Evolutionary conservation across 176 grass and related monocot species (phyloP).

Genomic region (Tuctoria greenei): DNA sequence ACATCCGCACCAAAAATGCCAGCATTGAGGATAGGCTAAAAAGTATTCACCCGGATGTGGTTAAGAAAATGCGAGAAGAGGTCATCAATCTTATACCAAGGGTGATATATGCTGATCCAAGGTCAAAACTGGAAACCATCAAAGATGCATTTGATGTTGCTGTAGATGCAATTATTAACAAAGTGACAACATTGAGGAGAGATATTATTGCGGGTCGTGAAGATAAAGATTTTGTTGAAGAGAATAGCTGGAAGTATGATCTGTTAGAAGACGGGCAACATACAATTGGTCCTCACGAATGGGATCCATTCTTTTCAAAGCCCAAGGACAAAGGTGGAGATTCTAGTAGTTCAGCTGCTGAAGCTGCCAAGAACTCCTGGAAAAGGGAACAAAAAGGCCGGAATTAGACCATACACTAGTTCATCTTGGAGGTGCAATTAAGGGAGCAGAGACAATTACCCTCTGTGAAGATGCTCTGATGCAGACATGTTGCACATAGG

Average conservation of each 20-base stretch:
- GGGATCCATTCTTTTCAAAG: constrained; percentile 99
- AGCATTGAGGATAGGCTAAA: constrained; percentile 74
- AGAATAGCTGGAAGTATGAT: constrained; percentile 93
- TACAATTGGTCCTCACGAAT: constrained; percentile 69
- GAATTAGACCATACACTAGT: constrained; percentile 29
- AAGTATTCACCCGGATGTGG: constrained; percentile 52
- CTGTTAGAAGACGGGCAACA: constrained; percentile 69
- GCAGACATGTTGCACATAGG: constrained; percentile 18
- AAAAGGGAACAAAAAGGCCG: constrained; percentile 68
- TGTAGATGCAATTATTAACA: constrained; percentile 73
- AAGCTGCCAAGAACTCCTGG: constrained; percentile 87
- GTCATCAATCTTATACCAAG: constrained; percentile 85
- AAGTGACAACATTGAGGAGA: constrained; percentile 77
- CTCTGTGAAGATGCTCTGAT: constrained; percentile 29
- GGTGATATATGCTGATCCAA: constrained; percentile 91
- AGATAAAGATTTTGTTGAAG: constrained; percentile 83
- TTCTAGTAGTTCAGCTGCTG: constrained; percentile 49
- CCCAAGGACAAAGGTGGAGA: constrained; percentile 70
- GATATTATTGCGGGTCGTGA: constrained; percentile 64
- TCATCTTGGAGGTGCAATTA: constrained; percentile 26
- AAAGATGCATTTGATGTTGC: constrained; percentile 92
- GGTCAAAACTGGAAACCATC: constrained; percentile 81
- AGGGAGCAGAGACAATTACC: not conserved
- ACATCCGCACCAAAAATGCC: constrained; percentile 50
- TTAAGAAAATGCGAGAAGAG: constrained; percentile 80